These are phyloP conservation scores for Metschnikowia amazonensis DNA, from an alignment of 805 yeast species.

Conservation along the genomic window DNA sequence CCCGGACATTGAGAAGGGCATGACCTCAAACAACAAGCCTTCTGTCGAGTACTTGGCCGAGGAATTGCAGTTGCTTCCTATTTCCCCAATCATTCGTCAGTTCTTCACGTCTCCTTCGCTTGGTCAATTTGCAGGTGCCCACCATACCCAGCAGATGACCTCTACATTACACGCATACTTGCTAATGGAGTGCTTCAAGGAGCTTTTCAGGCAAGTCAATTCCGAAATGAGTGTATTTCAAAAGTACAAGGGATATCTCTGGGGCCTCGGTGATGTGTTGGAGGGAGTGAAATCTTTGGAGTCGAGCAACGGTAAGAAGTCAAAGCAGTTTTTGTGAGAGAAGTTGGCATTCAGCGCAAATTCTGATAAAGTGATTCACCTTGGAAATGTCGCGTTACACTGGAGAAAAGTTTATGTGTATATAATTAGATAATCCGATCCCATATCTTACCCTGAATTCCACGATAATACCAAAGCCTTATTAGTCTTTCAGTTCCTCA, in stretches of 20 bases:
- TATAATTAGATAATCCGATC: conserved; percentile 6
- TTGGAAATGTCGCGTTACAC: background rate
- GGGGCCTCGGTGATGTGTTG: conserved; percentile 42
- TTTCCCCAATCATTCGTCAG: conserved; percentile 47
- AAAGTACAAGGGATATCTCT: conserved; percentile 47
- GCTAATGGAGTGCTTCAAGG: conserved; percentile 63
- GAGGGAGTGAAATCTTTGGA: conserved; percentile 8
- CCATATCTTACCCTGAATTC: conserved; percentile 3
- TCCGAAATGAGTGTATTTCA: conserved; percentile 22
- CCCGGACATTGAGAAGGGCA: conserved; percentile 10
- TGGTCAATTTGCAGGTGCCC: conserved; percentile 20
- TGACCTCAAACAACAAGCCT: conserved; percentile 29
- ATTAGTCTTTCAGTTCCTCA: conserved; percentile 1
- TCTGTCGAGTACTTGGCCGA: conserved; percentile 65
- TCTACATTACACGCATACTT: conserved; percentile 60
- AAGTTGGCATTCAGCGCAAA: background rate
- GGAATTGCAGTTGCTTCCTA: conserved; percentile 59
- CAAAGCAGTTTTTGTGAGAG: background rate
- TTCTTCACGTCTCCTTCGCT: conserved; percentile 25
- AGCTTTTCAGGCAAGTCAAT: conserved; percentile 37
- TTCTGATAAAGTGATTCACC: background rate
- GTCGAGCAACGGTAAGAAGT: background rate
- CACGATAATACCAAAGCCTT: conserved; percentile 1
- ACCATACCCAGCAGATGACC: conserved; percentile 36
- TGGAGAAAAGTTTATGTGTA: conserved; percentile 2